phyloP scores from a whole-genome alignment of 805 yeast genomes.

The Pichia heedii region DNA sequence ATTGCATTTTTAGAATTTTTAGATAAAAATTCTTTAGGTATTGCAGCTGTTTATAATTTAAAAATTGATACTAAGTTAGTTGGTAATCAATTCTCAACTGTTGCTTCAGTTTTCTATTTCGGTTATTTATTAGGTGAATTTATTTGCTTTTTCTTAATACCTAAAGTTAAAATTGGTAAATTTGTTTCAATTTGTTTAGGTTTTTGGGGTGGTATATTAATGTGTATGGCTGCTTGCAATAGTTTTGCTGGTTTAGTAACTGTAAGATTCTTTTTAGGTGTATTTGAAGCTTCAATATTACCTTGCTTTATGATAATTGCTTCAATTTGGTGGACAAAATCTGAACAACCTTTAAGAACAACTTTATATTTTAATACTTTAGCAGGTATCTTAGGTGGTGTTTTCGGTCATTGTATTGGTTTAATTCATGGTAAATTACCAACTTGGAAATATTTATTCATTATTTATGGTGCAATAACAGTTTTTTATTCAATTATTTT shows the following conservation, averaged over 20 bases:
- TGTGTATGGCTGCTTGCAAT: constrained; percentile 27
- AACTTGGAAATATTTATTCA: constrained; percentile 55
- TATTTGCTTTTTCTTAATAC: constrained; percentile 20
- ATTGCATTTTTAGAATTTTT: constrained; percentile 4
- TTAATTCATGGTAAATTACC: constrained; percentile 32
- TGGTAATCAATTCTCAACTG: constrained; percentile 35
- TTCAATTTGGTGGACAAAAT: constrained; percentile 24
- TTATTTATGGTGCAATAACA: constrained; percentile 53
- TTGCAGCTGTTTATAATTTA: constrained; percentile 24
- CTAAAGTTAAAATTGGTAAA: constrained; percentile 39
- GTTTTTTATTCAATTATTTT: constrained; percentile 26
- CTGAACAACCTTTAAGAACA: constrained; percentile 32
- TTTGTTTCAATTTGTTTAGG: constrained; percentile 23
- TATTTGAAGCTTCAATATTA: constrained; percentile 29
- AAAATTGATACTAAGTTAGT: constrained; percentile 27
- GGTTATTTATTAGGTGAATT: constrained; percentile 32
- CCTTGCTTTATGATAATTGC: constrained; percentile 26
- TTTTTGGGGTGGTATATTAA: constrained; percentile 29
- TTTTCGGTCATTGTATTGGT: constrained; percentile 40
- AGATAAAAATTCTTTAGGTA: constrained; percentile 23
- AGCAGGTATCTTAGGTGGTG: constrained; percentile 27
- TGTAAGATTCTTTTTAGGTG: constrained; percentile 28
- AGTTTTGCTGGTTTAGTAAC: constrained; percentile 26
- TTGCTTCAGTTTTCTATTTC: constrained; percentile 34
- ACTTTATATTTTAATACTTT: constrained; percentile 30